A percentile compares a stretch with the other conserved stretches of the same genome.
Conservation (phyloP, 768 basidiomycete genomes). For the Suillus americanus region DNA sequence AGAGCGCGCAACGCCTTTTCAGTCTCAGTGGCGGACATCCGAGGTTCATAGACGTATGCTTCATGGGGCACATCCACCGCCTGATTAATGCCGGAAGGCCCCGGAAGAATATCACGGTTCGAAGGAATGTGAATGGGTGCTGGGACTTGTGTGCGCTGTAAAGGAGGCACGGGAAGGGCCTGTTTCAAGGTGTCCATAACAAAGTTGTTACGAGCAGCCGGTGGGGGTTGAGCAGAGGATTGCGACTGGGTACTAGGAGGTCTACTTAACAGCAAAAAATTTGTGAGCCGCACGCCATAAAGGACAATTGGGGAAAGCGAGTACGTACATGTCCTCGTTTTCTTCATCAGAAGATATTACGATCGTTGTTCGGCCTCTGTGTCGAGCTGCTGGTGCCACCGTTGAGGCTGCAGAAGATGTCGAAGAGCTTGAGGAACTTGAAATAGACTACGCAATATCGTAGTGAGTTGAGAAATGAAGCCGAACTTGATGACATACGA, state of each 20-base stretch:
- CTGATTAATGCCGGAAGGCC: slow-evolving; percentile 16
- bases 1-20: slow-evolving; percentile 79
- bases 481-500: slow-evolving; percentile 19
- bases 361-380: slow-evolving; percentile 14
- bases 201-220: slow-evolving; percentile 12
- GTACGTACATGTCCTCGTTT: slow-evolving; percentile 8
- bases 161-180: slow-evolving; percentile 13
- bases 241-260: slow-evolving; percentile 8
- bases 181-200: slow-evolving; percentile 26
- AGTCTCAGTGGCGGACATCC: slow-evolving; percentile 54
- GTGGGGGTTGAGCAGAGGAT: slow-evolving; percentile 1
- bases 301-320: neutral
- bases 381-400: slow-evolving; percentile 9
- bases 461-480: neutral
- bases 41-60: slow-evolving; percentile 26
- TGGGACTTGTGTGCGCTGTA: slow-evolving; percentile 26
- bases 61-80: slow-evolving; percentile 32
- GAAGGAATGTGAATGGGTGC: slow-evolving; percentile 31
- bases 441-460: slow-evolving; percentile 17
- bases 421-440: slow-evolving; percentile 19
- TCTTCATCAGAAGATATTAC: slow-evolving; percentile 36
- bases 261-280: slow-evolving; percentile 4
- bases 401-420: slow-evolving; percentile 21
- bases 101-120: slow-evolving; percentile 16
- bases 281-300: slow-evolving; percentile 11